Evolutionary conservation across 495 filamentous ascomycete genomes (phyloP).

Genomic region (Aspergillus mulundensis): DNA sequence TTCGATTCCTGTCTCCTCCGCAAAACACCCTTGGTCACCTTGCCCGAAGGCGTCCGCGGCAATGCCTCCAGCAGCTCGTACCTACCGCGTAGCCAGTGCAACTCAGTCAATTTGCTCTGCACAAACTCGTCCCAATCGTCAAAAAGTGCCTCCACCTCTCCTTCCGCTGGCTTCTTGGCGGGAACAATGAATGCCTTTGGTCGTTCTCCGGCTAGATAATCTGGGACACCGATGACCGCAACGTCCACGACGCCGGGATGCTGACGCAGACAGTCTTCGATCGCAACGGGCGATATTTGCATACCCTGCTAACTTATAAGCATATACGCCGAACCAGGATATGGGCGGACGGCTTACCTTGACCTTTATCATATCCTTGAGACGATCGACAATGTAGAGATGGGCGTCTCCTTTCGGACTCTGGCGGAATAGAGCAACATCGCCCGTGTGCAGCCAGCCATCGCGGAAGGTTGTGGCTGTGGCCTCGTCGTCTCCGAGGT

Average conservation of each 20-base stretch:
- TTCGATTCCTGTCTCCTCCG: too few relatives aligned
- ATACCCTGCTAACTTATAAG: neutral
- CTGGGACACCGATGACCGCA: neutral
- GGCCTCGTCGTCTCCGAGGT: neutral
- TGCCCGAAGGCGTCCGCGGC: too few relatives aligned
- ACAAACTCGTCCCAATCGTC: too few relatives aligned
- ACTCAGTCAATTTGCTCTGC: too few relatives aligned
- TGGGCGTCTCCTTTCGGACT: neutral
- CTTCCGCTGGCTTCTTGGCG: too few relatives aligned
- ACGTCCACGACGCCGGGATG: neutral
- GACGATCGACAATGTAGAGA: neutral
- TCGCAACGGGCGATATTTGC: neutral
- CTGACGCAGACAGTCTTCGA: neutral
- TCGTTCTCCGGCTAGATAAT: neutral
- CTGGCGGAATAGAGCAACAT: neutral
- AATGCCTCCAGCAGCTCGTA: too few relatives aligned
- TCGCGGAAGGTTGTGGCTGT: neutral
- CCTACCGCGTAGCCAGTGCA: too few relatives aligned
- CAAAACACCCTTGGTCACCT: too few relatives aligned
- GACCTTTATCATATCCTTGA: neutral
- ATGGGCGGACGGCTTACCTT: neutral
- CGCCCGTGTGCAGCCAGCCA: neutral
- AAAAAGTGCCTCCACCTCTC: too few relatives aligned
- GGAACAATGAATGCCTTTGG: neutral
- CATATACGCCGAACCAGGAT: too few relatives aligned